Conservation (phyloP, 179 eudicot genomes). For the Nepenthes alata region DNA sequence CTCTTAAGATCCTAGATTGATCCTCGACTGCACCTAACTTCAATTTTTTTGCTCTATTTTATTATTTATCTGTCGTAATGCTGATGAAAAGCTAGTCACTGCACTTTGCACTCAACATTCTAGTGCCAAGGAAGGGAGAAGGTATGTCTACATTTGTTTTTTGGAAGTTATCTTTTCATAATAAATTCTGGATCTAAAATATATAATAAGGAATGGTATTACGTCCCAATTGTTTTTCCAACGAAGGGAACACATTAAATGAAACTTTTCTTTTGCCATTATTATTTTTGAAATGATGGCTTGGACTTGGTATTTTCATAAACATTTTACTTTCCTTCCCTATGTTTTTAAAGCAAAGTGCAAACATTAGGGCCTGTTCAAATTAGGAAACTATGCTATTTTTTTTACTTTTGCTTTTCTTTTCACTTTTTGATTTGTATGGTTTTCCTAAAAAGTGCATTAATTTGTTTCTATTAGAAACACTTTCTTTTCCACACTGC, state of each 20-base stretch:
- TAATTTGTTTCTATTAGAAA: too few species aligned
- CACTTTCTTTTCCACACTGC: too few species aligned
- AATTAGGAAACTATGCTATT: too few species aligned
- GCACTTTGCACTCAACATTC: conserved; percentile 61
- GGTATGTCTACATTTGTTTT: conserved; percentile 25
- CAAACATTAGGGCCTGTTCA: too few species aligned
- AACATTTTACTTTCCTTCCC: too few species aligned
- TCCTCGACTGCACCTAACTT: not conserved
- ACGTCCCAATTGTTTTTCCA: not conserved
- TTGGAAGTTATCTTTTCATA: not conserved
- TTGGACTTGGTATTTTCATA: not conserved
- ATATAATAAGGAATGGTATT: not conserved
- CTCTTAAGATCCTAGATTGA: not conserved
- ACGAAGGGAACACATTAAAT: not conserved
- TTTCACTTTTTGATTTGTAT: too few species aligned
- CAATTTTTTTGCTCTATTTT: not conserved
- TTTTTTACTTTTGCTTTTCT: too few species aligned
- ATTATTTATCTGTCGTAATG: conserved; percentile 47
- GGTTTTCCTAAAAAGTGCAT: too few species aligned
- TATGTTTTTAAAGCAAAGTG: too few species aligned
- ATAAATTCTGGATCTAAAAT: not conserved
- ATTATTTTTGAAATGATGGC: not conserved
- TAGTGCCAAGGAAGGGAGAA: conserved; percentile 34
- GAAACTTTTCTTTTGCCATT: not conserved
- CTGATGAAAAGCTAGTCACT: conserved; percentile 95